Conservation (phyloP, 495 filamentous ascomycete species). For the Astrothelium subdiscretum region DNA sequence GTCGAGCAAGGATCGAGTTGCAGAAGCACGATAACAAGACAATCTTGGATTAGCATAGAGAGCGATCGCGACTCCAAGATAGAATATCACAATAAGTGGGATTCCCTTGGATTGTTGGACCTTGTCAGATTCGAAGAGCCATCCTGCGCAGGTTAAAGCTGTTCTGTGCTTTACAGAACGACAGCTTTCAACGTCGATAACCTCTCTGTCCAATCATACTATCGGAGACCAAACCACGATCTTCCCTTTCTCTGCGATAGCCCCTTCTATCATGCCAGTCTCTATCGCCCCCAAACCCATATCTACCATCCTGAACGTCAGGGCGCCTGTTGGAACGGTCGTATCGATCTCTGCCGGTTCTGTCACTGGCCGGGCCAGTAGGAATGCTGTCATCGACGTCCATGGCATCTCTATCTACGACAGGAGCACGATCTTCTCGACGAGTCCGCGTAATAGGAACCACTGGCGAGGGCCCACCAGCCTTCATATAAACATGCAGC, state of each 20-base stretch:
- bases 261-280: not conserved
- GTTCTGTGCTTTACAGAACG: not conserved
- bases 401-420: slow-evolving; percentile 17
- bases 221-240: not conserved
- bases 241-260: not conserved
- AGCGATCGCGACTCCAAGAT: too few relatives aligned
- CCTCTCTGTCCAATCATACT: not conserved
- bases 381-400: slow-evolving; percentile 22
- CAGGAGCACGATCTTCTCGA: slow-evolving; percentile 3
- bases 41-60: too few relatives aligned
- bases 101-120: not conserved
- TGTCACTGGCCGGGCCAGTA: not conserved
- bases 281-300: not conserved
- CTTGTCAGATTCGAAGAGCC: not conserved
- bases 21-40: too few relatives aligned
- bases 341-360: not conserved
- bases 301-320: not conserved
- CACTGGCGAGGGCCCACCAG: not conserved
- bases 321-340: not conserved
- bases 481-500: slow-evolving; percentile 63
- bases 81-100: too few relatives aligned
- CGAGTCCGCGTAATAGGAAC: not conserved
- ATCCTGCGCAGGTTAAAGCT: not conserved
- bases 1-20: too few relatives aligned
- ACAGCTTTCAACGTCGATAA: not conserved